These are phyloP conservation scores for Zasmidium angulare DNA, from an alignment of 2,329 filamentous ascomycete genomes.

Conservation along the genomic window DNA sequence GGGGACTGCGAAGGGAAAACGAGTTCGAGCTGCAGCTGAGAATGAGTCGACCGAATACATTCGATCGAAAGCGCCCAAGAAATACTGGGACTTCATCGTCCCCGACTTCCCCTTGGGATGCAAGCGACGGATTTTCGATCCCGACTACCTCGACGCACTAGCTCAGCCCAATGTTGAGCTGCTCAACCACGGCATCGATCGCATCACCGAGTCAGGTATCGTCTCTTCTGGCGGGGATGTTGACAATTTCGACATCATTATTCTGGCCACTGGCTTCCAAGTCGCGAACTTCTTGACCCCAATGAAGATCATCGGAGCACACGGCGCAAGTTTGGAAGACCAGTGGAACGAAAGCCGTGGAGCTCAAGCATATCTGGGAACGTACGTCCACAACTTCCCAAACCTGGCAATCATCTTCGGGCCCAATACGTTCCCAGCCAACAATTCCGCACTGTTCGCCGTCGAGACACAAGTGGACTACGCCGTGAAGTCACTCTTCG, in stretches of 20 bases:
- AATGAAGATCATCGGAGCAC: neutral
- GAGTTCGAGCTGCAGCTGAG: neutral
- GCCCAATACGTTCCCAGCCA: constrained; percentile 33
- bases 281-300: neutral
- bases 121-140: constrained; percentile 2
- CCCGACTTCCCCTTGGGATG: constrained; percentile 1
- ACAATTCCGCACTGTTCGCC: constrained; percentile 21
- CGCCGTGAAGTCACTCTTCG: constrained; percentile 31
- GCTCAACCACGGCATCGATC: neutral
- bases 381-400: neutral
- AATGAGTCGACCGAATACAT: neutral
- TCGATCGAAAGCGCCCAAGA: neutral
- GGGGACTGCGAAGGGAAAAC: neutral
- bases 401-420: constrained; percentile 27
- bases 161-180: neutral
- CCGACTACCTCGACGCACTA: constrained; percentile 1
- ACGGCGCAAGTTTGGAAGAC: neutral
- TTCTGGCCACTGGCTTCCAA: neutral
- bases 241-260: neutral
- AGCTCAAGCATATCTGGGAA: neutral
- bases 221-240: neutral
- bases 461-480: constrained; percentile 22
- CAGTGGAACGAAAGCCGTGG: constrained; percentile 1
- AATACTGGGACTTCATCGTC: neutral
- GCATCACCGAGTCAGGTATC: neutral